These are phyloP conservation scores for Rhodomyrtus tomentosa DNA, from an alignment of 345 rosid species.

Conservation along the genomic window DNA sequence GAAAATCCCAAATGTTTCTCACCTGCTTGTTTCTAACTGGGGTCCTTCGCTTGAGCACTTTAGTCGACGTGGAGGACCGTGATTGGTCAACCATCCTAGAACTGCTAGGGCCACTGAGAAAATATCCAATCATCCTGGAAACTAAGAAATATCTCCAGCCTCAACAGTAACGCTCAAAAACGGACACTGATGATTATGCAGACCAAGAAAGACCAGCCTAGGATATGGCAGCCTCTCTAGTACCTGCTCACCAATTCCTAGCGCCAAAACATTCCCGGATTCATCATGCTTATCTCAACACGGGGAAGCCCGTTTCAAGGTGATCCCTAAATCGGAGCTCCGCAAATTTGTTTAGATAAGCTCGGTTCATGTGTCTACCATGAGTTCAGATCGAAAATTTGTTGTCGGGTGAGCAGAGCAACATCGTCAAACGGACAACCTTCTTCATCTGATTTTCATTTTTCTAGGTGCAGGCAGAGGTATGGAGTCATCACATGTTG, in stretches of 20 bases:
- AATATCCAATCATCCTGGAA: not conserved
- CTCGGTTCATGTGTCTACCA: not conserved
- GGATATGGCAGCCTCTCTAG: not conserved
- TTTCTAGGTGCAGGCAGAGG: constrained; percentile 2
- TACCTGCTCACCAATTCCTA: not conserved
- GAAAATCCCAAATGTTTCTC: not conserved
- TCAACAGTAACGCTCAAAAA: not conserved
- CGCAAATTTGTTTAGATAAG: not conserved
- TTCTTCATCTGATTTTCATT: not conserved
- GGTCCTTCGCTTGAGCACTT: not conserved
- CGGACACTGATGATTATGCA: not conserved
- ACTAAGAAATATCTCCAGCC: not conserved
- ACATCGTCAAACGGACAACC: not conserved
- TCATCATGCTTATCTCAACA: not conserved
- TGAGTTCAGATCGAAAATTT: not conserved
- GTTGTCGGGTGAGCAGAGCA: not conserved
- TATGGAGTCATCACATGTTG: constrained; percentile 17
- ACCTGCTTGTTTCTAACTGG: not conserved
- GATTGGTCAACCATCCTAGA: not conserved
- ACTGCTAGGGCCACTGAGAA: not conserved
- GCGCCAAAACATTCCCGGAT: not conserved
- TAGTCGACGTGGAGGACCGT: not conserved
- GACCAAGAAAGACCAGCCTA: not conserved
- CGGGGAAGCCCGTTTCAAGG: not conserved
- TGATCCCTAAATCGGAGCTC: not conserved